Evolutionary conservation across 164 flowering plant genomes (phyloP).

Genomic region (Chimonanthus salicifolius): DNA sequence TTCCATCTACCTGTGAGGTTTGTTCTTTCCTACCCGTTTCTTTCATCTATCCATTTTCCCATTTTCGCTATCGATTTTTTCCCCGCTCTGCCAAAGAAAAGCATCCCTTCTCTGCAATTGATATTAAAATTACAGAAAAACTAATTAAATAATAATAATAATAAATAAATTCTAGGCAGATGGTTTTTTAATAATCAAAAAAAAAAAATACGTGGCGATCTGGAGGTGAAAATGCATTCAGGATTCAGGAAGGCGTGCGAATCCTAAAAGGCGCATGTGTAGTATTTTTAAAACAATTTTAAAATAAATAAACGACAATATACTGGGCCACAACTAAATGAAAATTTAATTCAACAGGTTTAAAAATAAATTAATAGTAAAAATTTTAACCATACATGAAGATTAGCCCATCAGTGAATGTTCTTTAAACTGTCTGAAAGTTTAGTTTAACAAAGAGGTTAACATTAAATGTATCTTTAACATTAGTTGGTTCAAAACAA

Average conservation of each 20-base stretch:
- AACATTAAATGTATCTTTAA: too few relatives aligned
- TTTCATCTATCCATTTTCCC: background rate
- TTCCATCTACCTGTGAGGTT: background rate
- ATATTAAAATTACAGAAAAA: background rate
- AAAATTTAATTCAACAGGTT: too few relatives aligned
- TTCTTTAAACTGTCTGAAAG: too few relatives aligned
- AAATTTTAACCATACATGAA: too few relatives aligned
- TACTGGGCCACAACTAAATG: background rate
- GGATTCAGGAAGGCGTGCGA: background rate
- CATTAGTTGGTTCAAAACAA: too few relatives aligned
- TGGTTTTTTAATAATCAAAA: too few relatives aligned
- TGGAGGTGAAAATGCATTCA: background rate
- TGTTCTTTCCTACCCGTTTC: background rate
- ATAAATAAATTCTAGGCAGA: background rate
- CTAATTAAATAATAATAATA: too few relatives aligned
- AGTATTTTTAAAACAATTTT: too few relatives aligned
- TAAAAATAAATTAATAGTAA: too few relatives aligned
- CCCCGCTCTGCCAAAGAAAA: slow-evolving; percentile 9
- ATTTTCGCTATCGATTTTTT: background rate
- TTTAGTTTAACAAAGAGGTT: too few relatives aligned
- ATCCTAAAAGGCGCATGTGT: background rate
- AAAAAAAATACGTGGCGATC: background rate
- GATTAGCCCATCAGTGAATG: too few relatives aligned
- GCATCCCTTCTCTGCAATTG: background rate
- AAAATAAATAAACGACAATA: too few relatives aligned